phyloP scores from a whole-genome alignment of 768 basidiomycete genomes.

The Kondoa malvinella region DNA sequence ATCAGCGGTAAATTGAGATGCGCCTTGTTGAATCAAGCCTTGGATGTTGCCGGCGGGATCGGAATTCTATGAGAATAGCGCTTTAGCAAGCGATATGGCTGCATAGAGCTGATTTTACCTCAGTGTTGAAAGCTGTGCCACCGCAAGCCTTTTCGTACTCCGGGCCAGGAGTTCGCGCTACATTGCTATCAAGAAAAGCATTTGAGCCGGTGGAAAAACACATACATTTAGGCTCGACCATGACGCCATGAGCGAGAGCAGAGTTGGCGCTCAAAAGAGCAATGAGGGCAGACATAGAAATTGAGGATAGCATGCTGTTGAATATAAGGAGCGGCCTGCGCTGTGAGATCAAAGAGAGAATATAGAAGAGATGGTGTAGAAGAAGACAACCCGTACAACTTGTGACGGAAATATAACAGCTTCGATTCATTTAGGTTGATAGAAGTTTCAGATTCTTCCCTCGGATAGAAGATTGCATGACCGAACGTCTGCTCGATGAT shows the following conservation, averaged over 20 bases:
- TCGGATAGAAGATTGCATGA: too few relatives aligned
- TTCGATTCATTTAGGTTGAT: too few relatives aligned
- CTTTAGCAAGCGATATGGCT: background rate
- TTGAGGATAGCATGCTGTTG: background rate
- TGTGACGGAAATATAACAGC: too few relatives aligned
- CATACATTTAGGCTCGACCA: background rate
- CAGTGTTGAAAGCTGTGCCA: background rate
- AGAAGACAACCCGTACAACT: background rate
- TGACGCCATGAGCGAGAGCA: background rate
- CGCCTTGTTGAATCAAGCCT: background rate
- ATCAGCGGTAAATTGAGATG: background rate
- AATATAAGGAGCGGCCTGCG: background rate
- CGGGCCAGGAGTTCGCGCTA: too few relatives aligned
- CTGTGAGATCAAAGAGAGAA: background rate
- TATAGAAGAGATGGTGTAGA: background rate
- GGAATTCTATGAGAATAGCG: background rate
- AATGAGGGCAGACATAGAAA: background rate
- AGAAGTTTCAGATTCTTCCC: too few relatives aligned
- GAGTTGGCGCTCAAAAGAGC: background rate
- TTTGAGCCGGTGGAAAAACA: background rate
- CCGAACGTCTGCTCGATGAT: too few relatives aligned
- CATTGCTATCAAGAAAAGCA: background rate
- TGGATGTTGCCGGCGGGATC: background rate
- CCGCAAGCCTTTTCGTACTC: background rate
- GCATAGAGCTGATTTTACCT: background rate